These are phyloP conservation scores for Balamuthia mandrillaris DNA, from an alignment of 208 protist species.

Conservation along the genomic window DNA sequence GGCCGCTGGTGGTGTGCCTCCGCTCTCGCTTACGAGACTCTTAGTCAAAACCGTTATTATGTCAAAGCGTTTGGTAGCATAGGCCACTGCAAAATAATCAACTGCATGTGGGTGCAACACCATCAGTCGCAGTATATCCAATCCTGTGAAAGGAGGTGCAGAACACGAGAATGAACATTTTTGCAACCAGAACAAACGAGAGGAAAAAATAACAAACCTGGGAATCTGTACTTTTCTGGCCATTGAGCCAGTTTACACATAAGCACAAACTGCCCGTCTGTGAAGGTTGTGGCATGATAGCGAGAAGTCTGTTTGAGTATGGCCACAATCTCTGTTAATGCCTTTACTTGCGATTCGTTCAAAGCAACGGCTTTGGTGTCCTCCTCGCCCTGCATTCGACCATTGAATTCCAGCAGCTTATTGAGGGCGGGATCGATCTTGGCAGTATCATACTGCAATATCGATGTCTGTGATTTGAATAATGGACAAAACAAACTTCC, in stretches of 20 bases:
- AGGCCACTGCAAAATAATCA: no score
- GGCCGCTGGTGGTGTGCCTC: no score
- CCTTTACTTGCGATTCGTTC: neutral
- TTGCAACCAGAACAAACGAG: neutral
- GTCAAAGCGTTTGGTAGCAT: no score
- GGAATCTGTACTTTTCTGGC: conserved; percentile 29
- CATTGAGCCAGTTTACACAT: conserved; percentile 38
- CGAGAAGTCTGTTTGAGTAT: conserved; percentile 46
- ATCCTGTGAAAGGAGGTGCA: no score
- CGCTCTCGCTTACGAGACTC: no score
- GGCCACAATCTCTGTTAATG: neutral
- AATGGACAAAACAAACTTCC: neutral
- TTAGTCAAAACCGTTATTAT: no score
- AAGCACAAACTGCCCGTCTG: conserved; percentile 7
- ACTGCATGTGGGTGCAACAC: no score
- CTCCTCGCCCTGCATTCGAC: neutral
- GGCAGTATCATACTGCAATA: conserved; percentile 29
- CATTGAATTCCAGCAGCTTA: conserved; percentile 39
- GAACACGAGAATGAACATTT: no score
- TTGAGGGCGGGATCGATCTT: conserved; percentile 15
- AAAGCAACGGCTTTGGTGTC: neutral
- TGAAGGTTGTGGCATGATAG: conserved; percentile 49
- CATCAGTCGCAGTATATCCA: no score
- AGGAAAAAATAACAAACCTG: neutral
- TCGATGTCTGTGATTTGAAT: neutral